phyloP scores from a whole-genome alignment of 768 basidiomycete species.

The Mycena epipterygia region DNA sequence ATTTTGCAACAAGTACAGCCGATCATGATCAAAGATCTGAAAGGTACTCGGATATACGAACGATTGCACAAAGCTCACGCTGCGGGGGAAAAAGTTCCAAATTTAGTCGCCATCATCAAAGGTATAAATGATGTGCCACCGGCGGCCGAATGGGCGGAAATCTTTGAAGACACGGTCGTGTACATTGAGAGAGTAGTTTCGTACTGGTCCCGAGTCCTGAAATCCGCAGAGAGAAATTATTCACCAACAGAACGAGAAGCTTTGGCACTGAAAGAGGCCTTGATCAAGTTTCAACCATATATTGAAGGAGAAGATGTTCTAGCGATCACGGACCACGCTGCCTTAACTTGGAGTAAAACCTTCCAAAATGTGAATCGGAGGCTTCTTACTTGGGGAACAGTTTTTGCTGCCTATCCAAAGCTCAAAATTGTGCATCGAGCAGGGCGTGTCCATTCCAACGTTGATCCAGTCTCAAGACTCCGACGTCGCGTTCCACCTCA shows the following conservation, averaged over 20 bases:
- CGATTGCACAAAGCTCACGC: slow-evolving; percentile 38
- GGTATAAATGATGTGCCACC: slow-evolving; percentile 37
- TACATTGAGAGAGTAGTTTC: slow-evolving; percentile 46
- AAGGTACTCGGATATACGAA: slow-evolving; percentile 45
- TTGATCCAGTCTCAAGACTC: slow-evolving; percentile 54
- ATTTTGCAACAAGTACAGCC: slow-evolving; percentile 52
- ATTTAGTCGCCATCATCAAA: slow-evolving; percentile 39
- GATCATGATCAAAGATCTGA: slow-evolving; percentile 42
- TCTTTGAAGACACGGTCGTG: slow-evolving; percentile 48
- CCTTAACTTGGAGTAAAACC: slow-evolving; percentile 52
- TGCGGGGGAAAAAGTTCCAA: slow-evolving; percentile 37
- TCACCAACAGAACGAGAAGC: slow-evolving; percentile 56
- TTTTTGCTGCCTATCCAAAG: slow-evolving; percentile 51
- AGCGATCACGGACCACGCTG: slow-evolving; percentile 48
- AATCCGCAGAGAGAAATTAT: slow-evolving; percentile 52
- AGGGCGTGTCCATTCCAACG: slow-evolving; percentile 55
- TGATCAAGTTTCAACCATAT: slow-evolving; percentile 52
- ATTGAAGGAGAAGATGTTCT: slow-evolving; percentile 51
- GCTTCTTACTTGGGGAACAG: slow-evolving; percentile 51
- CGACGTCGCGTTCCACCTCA: slow-evolving; percentile 38
- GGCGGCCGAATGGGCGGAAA: slow-evolving; percentile 36
- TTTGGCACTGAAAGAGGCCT: slow-evolving; percentile 51
- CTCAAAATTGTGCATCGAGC: slow-evolving; percentile 55
- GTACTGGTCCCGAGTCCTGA: slow-evolving; percentile 48
- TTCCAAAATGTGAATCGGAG: slow-evolving; percentile 54